phyloP scores from a whole-genome alignment of 768 basidiomycete species.

The Trametes villosa region DNA sequence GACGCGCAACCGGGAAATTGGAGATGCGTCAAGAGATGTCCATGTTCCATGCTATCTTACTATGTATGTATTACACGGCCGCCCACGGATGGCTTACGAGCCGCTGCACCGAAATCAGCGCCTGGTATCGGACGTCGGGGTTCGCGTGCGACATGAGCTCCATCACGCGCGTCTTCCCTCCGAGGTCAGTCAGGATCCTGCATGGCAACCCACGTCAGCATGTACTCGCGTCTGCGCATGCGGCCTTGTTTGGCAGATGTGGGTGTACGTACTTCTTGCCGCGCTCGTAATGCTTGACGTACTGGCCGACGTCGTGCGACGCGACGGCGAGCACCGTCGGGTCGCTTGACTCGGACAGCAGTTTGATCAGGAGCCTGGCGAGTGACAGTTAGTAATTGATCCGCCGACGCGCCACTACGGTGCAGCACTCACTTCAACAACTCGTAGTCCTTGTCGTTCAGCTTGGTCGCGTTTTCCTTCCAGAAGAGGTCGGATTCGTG shows the following conservation, averaged over 20 bases:
- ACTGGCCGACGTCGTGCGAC: conserved; percentile 91
- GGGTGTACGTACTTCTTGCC: conserved; percentile 79
- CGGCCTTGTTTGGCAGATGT: conserved; percentile 2
- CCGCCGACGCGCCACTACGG: too few species aligned
- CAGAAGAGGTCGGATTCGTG: conserved; percentile 98
- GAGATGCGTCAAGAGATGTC: conserved; percentile 10
- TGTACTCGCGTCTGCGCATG: conserved; percentile 15
- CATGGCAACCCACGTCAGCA: neutral
- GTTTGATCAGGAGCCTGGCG: conserved; percentile 68
- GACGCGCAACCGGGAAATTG: too few species aligned
- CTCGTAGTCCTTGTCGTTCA: conserved; percentile 84
- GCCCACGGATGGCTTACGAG: conserved; percentile 92
- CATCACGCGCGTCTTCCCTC: conserved; percentile 87
- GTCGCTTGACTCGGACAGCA: conserved; percentile 73
- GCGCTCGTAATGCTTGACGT: conserved; percentile 87
- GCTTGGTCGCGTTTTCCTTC: conserved; percentile 89
- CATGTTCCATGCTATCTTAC: neutral
- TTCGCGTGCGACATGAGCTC: conserved; percentile 91
- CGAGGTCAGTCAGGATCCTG: conserved; percentile 81
- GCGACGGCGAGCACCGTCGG: conserved; percentile 87
- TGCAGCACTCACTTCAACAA: conserved; percentile 70
- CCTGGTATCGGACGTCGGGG: conserved; percentile 90
- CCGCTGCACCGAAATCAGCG: conserved; percentile 86
- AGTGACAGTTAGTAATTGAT: neutral
- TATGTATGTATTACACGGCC: conserved; percentile 41